A percentile compares a stretch with the other conserved stretches of the same genome.
phyloP scores from a whole-genome alignment of 306 rosid genomes.

The Prunus davidiana region DNA sequence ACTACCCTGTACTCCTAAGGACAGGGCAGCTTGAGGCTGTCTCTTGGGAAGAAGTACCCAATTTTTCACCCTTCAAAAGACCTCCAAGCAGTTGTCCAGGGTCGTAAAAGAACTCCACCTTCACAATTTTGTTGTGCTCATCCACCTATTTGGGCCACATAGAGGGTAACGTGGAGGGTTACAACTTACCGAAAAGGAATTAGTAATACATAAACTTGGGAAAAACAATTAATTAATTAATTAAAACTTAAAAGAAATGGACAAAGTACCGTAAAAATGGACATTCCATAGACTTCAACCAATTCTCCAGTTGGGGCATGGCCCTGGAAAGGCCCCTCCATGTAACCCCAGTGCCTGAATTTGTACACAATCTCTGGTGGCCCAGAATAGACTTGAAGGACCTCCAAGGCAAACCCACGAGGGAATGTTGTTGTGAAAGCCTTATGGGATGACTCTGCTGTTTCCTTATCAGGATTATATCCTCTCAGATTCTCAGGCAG shows the following conservation, averaged over 20 bases:
- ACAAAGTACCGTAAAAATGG: constrained; percentile 45
- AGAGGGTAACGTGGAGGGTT: not conserved
- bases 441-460: constrained; percentile 50
- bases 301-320: constrained; percentile 54
- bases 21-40: constrained; percentile 28
- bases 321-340: constrained; percentile 74
- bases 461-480: constrained; percentile 53
- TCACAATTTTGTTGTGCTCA: constrained; percentile 37
- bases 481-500: constrained; percentile 48
- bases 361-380: constrained; percentile 59
- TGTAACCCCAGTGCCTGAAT: constrained; percentile 78
- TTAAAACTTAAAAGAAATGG: too few species aligned
- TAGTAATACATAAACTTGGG: too few species aligned
- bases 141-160: constrained; percentile 35
- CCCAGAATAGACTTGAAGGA: constrained; percentile 48
- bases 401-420: constrained; percentile 67
- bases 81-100: constrained; percentile 55
- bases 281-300: constrained; percentile 51
- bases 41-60: constrained; percentile 16
- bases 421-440: constrained; percentile 56
- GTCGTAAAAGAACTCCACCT: constrained; percentile 63
- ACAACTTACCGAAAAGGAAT: too few species aligned
- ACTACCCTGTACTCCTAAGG: constrained; percentile 29
- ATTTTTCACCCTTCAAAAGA: constrained; percentile 36
- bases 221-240: too few species aligned